A percentile compares a stretch with the other conserved stretches of the same genome.
phyloP scores from a whole-genome alignment of 176 grass and related monocot species.

The Aegilops umbellulata region DNA sequence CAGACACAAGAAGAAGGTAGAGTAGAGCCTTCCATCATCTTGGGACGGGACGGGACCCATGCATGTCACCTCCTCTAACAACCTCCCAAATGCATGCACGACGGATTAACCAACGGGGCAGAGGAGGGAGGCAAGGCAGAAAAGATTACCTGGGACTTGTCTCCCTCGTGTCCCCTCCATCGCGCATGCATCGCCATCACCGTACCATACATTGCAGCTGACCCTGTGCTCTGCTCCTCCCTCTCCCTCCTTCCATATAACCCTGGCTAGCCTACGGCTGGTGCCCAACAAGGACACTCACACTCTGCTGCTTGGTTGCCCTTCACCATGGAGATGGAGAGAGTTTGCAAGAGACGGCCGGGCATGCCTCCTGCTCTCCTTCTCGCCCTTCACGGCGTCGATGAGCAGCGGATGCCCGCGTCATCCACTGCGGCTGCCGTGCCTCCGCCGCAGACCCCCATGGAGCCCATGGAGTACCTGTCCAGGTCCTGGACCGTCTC shows the following conservation, averaged over 20 bases:
- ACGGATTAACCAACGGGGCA: background rate
- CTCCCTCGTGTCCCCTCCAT: too few relatives aligned
- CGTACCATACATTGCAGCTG: too few relatives aligned
- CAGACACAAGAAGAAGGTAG: background rate
- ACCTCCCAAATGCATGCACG: background rate
- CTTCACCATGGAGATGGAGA: slow-evolving; percentile 23
- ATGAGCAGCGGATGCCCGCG: background rate
- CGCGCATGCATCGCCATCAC: too few relatives aligned
- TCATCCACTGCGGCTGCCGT: too few relatives aligned
- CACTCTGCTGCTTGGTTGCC: background rate
- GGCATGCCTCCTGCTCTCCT: background rate
- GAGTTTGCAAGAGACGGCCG: slow-evolving; percentile 14
- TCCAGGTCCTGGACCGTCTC: slow-evolving; percentile 73
- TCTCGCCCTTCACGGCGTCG: background rate
- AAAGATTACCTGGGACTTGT: too few relatives aligned
- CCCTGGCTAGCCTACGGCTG: background rate
- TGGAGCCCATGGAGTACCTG: slow-evolving; percentile 68
- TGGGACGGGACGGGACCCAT: too few relatives aligned
- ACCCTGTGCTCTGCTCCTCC: background rate
- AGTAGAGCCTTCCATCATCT: background rate
- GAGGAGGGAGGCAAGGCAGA: too few relatives aligned
- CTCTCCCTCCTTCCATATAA: background rate
- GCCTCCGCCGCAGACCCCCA: slow-evolving; percentile 63
- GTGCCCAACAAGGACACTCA: background rate
- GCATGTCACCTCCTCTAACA: too few relatives aligned